Percentiles rank a stretch among this genome's conserved stretches.
phyloP scores from a whole-genome alignment of 371 early-diverging fungal species.

The Mortierella sp. region DNA sequence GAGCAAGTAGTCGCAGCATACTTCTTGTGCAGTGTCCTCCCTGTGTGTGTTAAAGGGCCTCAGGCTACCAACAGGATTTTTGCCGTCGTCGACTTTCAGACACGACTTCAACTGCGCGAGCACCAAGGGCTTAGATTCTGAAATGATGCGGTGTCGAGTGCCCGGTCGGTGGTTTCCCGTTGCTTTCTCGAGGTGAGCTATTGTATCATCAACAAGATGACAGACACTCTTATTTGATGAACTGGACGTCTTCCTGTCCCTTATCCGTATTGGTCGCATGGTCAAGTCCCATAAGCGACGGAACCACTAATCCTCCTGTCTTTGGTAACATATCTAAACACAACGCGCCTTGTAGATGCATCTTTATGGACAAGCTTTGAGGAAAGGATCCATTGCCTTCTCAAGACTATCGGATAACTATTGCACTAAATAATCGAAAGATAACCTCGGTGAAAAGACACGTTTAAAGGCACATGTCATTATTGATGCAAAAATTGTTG shows the following conservation, averaged over 20 bases:
- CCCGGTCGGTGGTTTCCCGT: not conserved
- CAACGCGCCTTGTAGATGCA: no score
- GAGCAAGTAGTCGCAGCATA: not conserved
- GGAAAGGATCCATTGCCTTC: conserved; percentile 5
- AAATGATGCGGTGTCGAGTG: not conserved
- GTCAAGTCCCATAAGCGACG: not conserved
- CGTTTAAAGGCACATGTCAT: no score
- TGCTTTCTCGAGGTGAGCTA: not conserved
- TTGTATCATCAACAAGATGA: not conserved
- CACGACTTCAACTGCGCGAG: conserved; percentile 6
- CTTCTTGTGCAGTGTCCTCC: not conserved
- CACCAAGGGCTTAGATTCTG: not conserved
- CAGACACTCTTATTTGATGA: not conserved
- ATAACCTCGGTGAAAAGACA: no score
- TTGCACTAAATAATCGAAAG: no score
- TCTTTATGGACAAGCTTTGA: conserved; percentile 1
- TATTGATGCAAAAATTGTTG: no score
- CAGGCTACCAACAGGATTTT: conserved; percentile 1
- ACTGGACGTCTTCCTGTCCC: not conserved
- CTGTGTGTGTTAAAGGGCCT: not conserved
- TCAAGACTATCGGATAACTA: no score
- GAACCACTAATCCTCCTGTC: not conserved
- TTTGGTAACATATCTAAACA: conserved; percentile 4
- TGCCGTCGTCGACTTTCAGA: conserved; percentile 1
- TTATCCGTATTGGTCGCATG: not conserved